Evolutionary conservation across 2,329 filamentous ascomycete genomes (phyloP), one percentile per base, ranked within the genome.

Genomic region (Periconia digitata): DNA sequence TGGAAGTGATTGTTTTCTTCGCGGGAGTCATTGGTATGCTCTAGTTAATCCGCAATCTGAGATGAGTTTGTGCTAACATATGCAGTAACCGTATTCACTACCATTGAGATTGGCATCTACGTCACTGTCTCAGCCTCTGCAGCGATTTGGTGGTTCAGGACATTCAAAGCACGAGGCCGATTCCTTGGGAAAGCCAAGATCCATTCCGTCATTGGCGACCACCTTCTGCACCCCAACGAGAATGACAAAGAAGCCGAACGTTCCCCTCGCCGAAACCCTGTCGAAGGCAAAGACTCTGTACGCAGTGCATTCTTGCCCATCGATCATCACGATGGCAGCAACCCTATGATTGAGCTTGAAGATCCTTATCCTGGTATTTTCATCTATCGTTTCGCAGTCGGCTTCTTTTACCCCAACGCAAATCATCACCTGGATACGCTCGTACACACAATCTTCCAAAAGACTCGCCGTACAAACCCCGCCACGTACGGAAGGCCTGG

Each of bases 371-470:
- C 92, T 0, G 94, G 94, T 43, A 83, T 99, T 61, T 96, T 97
- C 74, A 95, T 99, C 65, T 97, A 96, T 76, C 85, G 92, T 37
- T 96, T 99, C 72, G 87, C 89, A 0, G 92, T 97, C 75, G 90
- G 92, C 40, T 96, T 95, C 80, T 95, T 94, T 74, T 99, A 96
- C 66, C 91, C 92, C 49, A 99, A 96, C 60, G 91, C 90, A 20
- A 90, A 90, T 63, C 86, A 91, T 69, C 91, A 95, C 53, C 82
- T 96, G 39, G 91, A 96, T 63, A 82, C 90, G 62, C 66, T 79
- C 49, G 66, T 70, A 1, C 55, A 69, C 1, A 64, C 63, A 8
- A 73, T 79, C 35, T 76, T 78, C 55, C 59, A 69, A 42, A 75
- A 85, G 53, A 96, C 92, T 4, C 85, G 87, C 36, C 86, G 90